These are phyloP conservation scores for Pelargonium nanum DNA, from an alignment of 345 rosid genomes.

Conservation along the genomic window DNA sequence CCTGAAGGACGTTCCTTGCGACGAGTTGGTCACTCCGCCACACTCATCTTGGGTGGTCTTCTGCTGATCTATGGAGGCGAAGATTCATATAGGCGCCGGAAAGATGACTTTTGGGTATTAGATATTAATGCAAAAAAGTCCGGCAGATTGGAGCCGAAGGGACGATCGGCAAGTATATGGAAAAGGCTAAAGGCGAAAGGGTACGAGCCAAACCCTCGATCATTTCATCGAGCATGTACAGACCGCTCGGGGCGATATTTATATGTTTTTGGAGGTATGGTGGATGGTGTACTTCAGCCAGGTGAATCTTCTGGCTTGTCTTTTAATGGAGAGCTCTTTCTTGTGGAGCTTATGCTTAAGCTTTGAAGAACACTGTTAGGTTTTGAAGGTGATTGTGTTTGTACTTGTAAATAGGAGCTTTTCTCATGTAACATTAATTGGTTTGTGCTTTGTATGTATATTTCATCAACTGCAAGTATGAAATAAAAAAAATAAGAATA, in stretches of 20 bases:
- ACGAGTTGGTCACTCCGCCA: slow-evolving; percentile 94
- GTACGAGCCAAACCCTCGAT: slow-evolving; percentile 44
- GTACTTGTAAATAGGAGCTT: background rate
- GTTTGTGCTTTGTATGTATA: too few relatives aligned
- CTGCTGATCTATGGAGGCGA: slow-evolving; percentile 87
- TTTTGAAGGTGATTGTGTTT: background rate
- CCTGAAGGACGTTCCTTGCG: slow-evolving; percentile 55
- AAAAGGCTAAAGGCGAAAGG: slow-evolving; percentile 45
- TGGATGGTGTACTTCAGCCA: slow-evolving; percentile 51
- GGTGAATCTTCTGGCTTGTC: slow-evolving; percentile 44
- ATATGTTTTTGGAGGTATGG: slow-evolving; percentile 87
- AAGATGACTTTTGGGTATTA: slow-evolving; percentile 82
- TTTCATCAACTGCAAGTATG: too few relatives aligned
- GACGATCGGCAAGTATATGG: slow-evolving; percentile 34
- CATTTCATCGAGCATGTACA: slow-evolving; percentile 74
- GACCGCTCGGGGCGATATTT: slow-evolving; percentile 58
- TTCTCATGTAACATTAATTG: too few relatives aligned
- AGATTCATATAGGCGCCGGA: slow-evolving; percentile 67
- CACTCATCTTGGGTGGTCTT: slow-evolving; percentile 55
- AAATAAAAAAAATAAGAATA: too few relatives aligned
- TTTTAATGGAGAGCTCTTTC: slow-evolving; percentile 72
- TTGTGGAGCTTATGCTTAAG: slow-evolving; percentile 52
- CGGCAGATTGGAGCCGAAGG: slow-evolving; percentile 14
- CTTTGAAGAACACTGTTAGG: slow-evolving; percentile 7
- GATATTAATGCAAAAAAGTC: slow-evolving; percentile 40